Evolutionary conservation across 805 yeast species (phyloP).

Genomic region (Metschnikowia continentalis): DNA sequence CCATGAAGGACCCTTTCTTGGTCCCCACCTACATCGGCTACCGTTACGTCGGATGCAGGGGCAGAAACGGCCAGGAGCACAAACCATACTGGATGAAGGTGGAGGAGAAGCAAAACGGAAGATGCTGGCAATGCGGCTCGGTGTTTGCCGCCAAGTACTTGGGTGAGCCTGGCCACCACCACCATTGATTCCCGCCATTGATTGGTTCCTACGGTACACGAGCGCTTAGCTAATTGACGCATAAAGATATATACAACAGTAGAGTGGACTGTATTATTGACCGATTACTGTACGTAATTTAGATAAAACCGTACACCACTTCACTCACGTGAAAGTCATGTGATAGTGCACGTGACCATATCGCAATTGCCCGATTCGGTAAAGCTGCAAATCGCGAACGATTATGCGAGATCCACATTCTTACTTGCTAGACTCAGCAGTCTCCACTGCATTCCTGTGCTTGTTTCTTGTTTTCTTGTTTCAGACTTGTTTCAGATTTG

Average conservation of each 20-base stretch:
- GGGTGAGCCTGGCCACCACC: slow-evolving; percentile 71
- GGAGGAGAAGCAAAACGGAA: slow-evolving; percentile 72
- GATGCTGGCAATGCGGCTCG: slow-evolving; percentile 99
- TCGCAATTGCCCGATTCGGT: slow-evolving; percentile 1
- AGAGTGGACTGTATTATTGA: not conserved
- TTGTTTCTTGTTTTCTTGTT: too few relatives aligned
- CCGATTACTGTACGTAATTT: not conserved
- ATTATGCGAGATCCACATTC: not conserved
- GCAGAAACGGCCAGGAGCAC: slow-evolving; percentile 91
- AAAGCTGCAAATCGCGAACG: slow-evolving; percentile 3
- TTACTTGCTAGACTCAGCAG: too few relatives aligned
- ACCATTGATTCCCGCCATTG: slow-evolving; percentile 44
- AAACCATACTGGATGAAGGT: slow-evolving; percentile 90
- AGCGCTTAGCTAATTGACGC: slow-evolving; percentile 5
- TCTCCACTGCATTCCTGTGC: not conserved
- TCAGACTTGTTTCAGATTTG: too few relatives aligned
- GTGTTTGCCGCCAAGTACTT: slow-evolving; percentile 85
- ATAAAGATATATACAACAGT: slow-evolving; percentile 1
- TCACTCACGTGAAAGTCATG: too few relatives aligned
- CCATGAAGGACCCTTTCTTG: slow-evolving; percentile 81
- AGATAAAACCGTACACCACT: too few relatives aligned
- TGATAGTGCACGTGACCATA: not conserved
- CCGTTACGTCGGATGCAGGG: slow-evolving; percentile 97
- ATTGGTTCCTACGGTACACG: slow-evolving; percentile 8
- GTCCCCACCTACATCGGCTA: slow-evolving; percentile 87